Evolutionary conservation across 164 flowering plant genomes (phyloP).

Genomic region (Magnolia sinica): DNA sequence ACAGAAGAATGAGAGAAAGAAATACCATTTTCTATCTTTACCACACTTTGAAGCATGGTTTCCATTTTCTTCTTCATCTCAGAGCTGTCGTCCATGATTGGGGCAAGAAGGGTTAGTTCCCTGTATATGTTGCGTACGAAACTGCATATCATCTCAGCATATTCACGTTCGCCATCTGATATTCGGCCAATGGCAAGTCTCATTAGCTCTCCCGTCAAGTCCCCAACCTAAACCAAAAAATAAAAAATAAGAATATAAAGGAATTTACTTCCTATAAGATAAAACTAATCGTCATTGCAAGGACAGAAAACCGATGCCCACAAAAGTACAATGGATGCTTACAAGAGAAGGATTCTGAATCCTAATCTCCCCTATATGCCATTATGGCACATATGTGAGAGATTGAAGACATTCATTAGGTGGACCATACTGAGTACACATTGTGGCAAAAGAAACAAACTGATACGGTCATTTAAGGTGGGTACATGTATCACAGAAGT

Average conservation of each 20-base stretch:
- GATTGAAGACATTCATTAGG: neutral
- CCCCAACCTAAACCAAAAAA: slow-evolving; percentile 61
- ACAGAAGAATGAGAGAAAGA: neutral
- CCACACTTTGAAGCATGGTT: slow-evolving; percentile 84
- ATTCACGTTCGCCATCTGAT: slow-evolving; percentile 87
- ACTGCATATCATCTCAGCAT: slow-evolving; percentile 69
- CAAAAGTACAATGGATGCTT: too few species aligned
- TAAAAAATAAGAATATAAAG: neutral
- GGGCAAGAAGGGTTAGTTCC: slow-evolving; percentile 72
- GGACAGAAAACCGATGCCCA: neutral
- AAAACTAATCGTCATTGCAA: neutral
- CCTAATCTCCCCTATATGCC: too few species aligned
- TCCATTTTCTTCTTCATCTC: slow-evolving; percentile 97
- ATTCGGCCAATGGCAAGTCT: slow-evolving; percentile 86
- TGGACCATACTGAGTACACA: too few species aligned
- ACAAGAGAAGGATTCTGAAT: too few species aligned
- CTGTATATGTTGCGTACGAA: slow-evolving; percentile 82
- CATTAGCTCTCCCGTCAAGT: slow-evolving; percentile 95
- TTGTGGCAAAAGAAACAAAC: too few species aligned
- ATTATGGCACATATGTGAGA: neutral
- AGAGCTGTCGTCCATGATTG: slow-evolving; percentile 66
- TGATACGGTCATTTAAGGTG: too few species aligned
- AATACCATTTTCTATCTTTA: slow-evolving; percentile 93
- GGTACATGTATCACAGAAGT: too few species aligned
- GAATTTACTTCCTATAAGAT: neutral